Evolutionary conservation across 2,329 filamentous ascomycete species (phyloP).

Genomic region (Hypomyces perniciosus): DNA sequence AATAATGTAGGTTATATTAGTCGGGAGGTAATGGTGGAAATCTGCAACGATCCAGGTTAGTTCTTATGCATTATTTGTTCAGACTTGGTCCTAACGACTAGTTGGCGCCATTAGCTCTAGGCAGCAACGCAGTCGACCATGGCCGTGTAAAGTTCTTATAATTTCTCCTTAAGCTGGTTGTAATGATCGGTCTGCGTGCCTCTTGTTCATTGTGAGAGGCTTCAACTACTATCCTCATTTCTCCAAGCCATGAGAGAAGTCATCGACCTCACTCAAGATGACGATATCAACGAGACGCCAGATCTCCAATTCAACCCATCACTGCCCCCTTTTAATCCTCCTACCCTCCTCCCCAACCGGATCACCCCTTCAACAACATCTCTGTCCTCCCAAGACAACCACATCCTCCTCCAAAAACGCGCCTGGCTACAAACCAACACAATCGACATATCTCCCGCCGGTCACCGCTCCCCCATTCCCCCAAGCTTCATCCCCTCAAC

Average conservation of each 20-base stretch:
- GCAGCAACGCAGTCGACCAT: too few relatives aligned
- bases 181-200: too few relatives aligned
- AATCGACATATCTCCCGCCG: not conserved
- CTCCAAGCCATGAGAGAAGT: not conserved
- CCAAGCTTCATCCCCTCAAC: slow-evolving; percentile 20
- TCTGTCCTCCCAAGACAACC: not conserved
- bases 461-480: slow-evolving; percentile 5
- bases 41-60: too few relatives aligned
- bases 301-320: slow-evolving; percentile 13
- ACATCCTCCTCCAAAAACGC: slow-evolving; percentile 13
- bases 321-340: slow-evolving; percentile 4
- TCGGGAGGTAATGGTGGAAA: too few relatives aligned
- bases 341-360: not conserved
- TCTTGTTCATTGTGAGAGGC: too few relatives aligned
- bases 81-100: too few relatives aligned
- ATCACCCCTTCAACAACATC: not conserved
- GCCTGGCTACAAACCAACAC: slow-evolving; percentile 18
- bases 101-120: too few relatives aligned
- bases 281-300: not conserved
- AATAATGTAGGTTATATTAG: too few relatives aligned
- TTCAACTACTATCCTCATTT: too few relatives aligned
- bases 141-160: too few relatives aligned
- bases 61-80: too few relatives aligned
- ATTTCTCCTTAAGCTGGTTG: too few relatives aligned
- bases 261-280: slow-evolving; percentile 11